Percentiles rank a stretch among this genome's conserved stretches.
Conservation (phyloP, 495 filamentous ascomycete genomes). For the Hypoxylon cercidicola region DNA sequence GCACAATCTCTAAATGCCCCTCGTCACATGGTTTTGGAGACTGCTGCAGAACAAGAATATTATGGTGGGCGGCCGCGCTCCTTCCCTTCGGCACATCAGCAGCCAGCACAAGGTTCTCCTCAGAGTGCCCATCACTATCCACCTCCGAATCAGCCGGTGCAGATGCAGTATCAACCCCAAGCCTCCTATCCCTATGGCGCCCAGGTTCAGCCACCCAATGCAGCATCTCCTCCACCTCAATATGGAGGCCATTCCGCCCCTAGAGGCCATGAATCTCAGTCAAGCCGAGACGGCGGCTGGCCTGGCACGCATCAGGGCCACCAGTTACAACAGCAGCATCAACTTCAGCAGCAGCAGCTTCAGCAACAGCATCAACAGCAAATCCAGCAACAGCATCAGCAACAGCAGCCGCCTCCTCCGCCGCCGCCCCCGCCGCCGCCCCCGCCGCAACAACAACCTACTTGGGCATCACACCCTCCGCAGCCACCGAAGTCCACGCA, state of each 20-base stretch:
- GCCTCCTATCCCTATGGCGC: slow-evolving; percentile 46
- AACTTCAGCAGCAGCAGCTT: slow-evolving; percentile 46
- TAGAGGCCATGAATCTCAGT: slow-evolving; percentile 45
- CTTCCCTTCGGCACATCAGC: slow-evolving; percentile 48
- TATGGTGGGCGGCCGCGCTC: slow-evolving; percentile 49
- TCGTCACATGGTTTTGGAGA: slow-evolving; percentile 49
- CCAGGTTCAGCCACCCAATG: slow-evolving; percentile 45
- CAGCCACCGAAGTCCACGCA: slow-evolving; percentile 53
- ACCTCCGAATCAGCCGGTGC: slow-evolving; percentile 45
- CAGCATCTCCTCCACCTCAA: slow-evolving; percentile 50
- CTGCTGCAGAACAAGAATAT: slow-evolving; percentile 53
- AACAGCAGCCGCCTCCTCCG: slow-evolving; percentile 25
- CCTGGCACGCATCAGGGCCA: slow-evolving; percentile 38
- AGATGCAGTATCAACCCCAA: slow-evolving; percentile 47
- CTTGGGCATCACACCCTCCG: slow-evolving; percentile 49
- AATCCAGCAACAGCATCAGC: slow-evolving; percentile 29
- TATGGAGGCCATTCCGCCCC: slow-evolving; percentile 46
- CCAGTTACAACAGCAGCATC: slow-evolving; percentile 45
- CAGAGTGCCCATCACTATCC: slow-evolving; percentile 53
- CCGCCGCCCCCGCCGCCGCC: slow-evolving; percentile 34
- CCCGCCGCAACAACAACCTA: slow-evolving; percentile 41
- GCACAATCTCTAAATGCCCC: slow-evolving; percentile 50
- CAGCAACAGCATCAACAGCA: slow-evolving; percentile 38
- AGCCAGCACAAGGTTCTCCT: slow-evolving; percentile 50
- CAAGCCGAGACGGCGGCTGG: slow-evolving; percentile 45